A percentile compares a stretch with the other conserved stretches of the same genome.
Conservation (phyloP, 1,139 yeast genomes). For the Yamadazyma siamensis region DNA sequence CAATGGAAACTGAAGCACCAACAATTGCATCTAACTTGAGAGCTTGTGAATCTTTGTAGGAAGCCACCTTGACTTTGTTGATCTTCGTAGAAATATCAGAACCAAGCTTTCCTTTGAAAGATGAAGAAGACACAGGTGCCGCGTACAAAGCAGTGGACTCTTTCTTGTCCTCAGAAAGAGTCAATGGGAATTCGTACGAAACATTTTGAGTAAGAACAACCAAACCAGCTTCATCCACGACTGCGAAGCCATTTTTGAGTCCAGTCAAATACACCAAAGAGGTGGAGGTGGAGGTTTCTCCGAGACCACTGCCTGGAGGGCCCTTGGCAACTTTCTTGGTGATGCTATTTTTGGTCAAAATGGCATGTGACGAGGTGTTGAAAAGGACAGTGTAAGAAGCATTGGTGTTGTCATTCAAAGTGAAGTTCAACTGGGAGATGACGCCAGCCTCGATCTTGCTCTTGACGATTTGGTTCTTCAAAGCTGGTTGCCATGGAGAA, state of each 20-base stretch:
- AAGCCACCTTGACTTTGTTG: constrained; percentile 9
- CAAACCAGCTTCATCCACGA: constrained; percentile 7
- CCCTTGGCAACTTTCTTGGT: constrained; percentile 11
- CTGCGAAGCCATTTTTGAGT: constrained; percentile 4
- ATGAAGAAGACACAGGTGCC: constrained; percentile 8
- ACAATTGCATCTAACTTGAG: constrained; percentile 11
- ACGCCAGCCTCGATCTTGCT: constrained; percentile 9
- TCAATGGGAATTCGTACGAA: constrained; percentile 15
- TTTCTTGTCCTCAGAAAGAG: constrained; percentile 8
- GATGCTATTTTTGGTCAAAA: constrained; percentile 13
- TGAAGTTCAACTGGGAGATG: constrained; percentile 13
- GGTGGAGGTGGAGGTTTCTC: constrained; percentile 8
- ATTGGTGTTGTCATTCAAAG: constrained; percentile 12
- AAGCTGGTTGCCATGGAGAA: constrained; percentile 15
- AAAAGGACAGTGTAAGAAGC: constrained; percentile 11
- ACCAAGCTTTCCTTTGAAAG: constrained; percentile 8
- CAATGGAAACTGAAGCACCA: constrained; percentile 16
- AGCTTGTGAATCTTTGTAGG: constrained; percentile 13
- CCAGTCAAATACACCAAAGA: constrained; percentile 10
- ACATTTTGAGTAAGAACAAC: constrained; percentile 7
- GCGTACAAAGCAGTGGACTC: constrained; percentile 8
- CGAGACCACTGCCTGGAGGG: constrained; percentile 16
- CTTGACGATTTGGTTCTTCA: constrained; percentile 14
- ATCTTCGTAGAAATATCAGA: constrained; percentile 10
- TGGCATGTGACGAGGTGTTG: constrained; percentile 11